These are phyloP conservation scores for Filosporella fistucella DNA, from an alignment of 495 filamentous ascomycete species.

Conservation along the genomic window DNA sequence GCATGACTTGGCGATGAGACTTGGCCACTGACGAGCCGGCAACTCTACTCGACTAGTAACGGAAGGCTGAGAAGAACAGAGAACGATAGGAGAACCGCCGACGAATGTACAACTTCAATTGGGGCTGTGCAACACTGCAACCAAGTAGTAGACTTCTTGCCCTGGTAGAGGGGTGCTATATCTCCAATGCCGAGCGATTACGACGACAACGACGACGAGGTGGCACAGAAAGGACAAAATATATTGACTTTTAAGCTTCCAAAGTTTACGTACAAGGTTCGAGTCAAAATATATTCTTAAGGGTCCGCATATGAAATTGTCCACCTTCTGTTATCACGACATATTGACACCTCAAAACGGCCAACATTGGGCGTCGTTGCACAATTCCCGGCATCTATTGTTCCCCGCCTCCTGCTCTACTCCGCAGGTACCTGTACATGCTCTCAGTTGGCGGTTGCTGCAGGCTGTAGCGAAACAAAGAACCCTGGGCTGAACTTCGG, in stretches of 20 bases:
- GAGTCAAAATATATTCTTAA: not conserved
- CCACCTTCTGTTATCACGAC: not conserved
- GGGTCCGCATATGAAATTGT: not conserved
- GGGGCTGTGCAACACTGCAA: slow-evolving; percentile 5
- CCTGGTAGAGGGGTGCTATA: too few relatives aligned
- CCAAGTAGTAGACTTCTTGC: not conserved
- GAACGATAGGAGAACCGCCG: not conserved
- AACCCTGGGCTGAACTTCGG: not conserved
- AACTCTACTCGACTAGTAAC: not conserved
- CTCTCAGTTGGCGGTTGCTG: too few relatives aligned
- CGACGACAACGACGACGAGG: slow-evolving; percentile 2
- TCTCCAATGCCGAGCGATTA: not conserved
- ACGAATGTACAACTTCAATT: not conserved
- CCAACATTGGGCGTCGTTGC: too few relatives aligned
- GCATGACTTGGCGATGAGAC: slow-evolving; percentile 1
- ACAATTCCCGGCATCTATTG: too few relatives aligned
- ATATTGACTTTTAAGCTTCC: not conserved
- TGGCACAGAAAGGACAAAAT: not conserved
- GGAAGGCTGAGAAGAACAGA: not conserved
- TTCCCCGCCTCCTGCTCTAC: too few relatives aligned
- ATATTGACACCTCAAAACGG: not conserved
- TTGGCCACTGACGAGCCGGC: not conserved
- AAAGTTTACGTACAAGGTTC: not conserved
- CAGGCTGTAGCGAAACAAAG: not conserved
- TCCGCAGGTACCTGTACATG: too few relatives aligned